Conservation (phyloP, 2,329 filamentous ascomycete species). For the Capronia epimyces region DNA sequence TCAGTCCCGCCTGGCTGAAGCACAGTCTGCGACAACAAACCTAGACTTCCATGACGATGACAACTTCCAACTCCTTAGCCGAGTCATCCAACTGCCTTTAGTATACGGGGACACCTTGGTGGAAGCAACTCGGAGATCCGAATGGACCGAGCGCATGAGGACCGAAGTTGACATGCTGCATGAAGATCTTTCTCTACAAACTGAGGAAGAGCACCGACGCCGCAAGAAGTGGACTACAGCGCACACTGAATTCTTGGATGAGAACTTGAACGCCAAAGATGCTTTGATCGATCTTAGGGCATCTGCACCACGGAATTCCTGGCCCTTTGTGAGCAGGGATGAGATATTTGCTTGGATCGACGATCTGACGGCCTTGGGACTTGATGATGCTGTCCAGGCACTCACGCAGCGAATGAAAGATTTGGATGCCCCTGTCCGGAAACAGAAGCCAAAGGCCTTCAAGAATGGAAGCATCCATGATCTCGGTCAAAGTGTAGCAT, state of each 20-base stretch:
- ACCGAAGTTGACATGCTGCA: constrained; percentile 79
- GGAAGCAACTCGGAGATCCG: constrained; percentile 76
- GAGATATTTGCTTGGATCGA: constrained; percentile 72
- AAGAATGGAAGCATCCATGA: constrained; percentile 96
- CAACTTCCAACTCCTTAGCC: constrained; percentile 72
- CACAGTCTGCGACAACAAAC: constrained; percentile 66
- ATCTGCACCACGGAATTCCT: constrained; percentile 69
- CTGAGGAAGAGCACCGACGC: constrained; percentile 85
- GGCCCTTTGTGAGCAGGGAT: constrained; percentile 70
- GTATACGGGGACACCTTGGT: constrained; percentile 85
- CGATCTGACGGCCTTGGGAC: constrained; percentile 58
- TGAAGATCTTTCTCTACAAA: constrained; percentile 86
- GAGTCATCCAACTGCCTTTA: constrained; percentile 76
- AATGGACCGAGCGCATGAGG: constrained; percentile 90
- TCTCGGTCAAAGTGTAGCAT: constrained; percentile 76
- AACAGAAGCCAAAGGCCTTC: constrained; percentile 82
- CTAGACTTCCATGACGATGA: constrained; percentile 70
- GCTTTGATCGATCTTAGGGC: constrained; percentile 81
- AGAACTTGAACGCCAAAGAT: constrained; percentile 32
- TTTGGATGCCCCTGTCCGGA: constrained; percentile 73
- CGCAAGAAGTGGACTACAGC: constrained; percentile 76
- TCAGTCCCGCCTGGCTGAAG: constrained; percentile 65
- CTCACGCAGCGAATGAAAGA: constrained; percentile 72
- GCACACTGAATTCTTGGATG: constrained; percentile 25
- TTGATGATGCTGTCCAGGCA: constrained; percentile 63